Evolutionary conservation across 2,329 filamentous ascomycete species (phyloP).

Genomic region (Calonectria henricotiae): DNA sequence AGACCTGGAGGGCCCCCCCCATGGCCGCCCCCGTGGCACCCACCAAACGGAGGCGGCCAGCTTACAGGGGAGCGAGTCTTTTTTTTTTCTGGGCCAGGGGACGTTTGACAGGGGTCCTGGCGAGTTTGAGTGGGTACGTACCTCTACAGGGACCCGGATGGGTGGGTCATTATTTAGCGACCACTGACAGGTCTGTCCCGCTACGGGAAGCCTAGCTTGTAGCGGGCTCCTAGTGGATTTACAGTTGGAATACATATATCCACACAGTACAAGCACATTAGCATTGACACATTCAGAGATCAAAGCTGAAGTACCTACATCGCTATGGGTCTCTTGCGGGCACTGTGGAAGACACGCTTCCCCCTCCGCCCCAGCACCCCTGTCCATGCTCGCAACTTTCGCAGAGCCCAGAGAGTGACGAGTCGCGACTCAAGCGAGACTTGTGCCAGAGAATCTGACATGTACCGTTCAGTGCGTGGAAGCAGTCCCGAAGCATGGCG

Average conservation of each 20-base stretch:
- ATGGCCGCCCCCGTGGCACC: conserved; percentile 15
- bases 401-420: conserved; percentile 22
- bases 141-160: conserved; percentile 15
- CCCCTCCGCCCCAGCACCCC: neutral
- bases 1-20: conserved; percentile 4
- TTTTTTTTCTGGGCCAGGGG: conserved; percentile 9
- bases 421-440: conserved; percentile 24
- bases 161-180: conserved; percentile 11
- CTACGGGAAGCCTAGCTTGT: conserved; percentile 36
- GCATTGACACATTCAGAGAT: too few relatives aligned
- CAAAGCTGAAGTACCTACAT: neutral
- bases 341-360: conserved; percentile 19
- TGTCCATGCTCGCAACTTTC: conserved; percentile 9
- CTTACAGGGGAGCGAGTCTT: conserved; percentile 20
- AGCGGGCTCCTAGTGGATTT: conserved; percentile 9
- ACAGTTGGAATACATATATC: neutral
- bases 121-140: conserved; percentile 11
- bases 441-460: conserved; percentile 12
- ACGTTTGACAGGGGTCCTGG: conserved; percentile 15
- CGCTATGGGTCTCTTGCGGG: neutral
- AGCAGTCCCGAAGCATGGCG: conserved; percentile 1
- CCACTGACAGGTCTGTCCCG: conserved; percentile 35
- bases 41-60: conserved; percentile 10
- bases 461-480: conserved; percentile 5
- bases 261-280: neutral